These are phyloP conservation scores for Periconia macrospinosa DNA, from an alignment of 2,329 filamentous ascomycete species.

Conservation along the genomic window DNA sequence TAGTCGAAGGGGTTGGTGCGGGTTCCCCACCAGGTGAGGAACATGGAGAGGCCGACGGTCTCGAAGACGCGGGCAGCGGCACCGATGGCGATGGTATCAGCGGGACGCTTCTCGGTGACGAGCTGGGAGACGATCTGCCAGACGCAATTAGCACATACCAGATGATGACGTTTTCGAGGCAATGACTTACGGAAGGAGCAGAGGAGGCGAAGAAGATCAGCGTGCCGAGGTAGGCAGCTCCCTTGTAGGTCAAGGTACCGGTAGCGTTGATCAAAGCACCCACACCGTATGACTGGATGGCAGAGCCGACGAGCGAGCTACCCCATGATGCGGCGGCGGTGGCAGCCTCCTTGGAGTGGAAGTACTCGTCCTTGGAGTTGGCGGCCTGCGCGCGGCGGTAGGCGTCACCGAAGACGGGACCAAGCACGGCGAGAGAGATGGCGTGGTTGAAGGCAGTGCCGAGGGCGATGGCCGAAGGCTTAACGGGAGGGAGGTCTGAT, in stretches of 20 bases:
- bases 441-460: conserved; percentile 96
- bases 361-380: conserved; percentile 95
- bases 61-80: conserved; percentile 84
- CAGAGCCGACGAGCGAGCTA: conserved; percentile 85
- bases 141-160: conserved; percentile 19
- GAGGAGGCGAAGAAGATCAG: conserved; percentile 91
- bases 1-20: conserved; percentile 90
- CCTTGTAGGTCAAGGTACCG: conserved; percentile 94
- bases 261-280: conserved; percentile 87
- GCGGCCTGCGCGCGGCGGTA: conserved; percentile 89
- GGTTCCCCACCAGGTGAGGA: conserved; percentile 98
- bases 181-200: conserved; percentile 74
- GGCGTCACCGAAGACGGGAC: conserved; percentile 88
- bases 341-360: conserved; percentile 88
- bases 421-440: conserved; percentile 81
- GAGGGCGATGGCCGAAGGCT: conserved; percentile 96
- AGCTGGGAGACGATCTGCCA: conserved; percentile 80
- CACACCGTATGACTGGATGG: conserved; percentile 85
- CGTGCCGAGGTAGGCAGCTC: conserved; percentile 87
- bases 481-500: conserved; percentile 76
- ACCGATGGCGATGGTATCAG: conserved; percentile 87
- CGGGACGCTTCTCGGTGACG: conserved; percentile 85
- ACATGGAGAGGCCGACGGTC: conserved; percentile 86
- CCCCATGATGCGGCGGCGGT: conserved; percentile 88
- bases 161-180: too few relatives aligned